Evolutionary conservation across 345 rosid genomes (phyloP), one percentile per base, ranked within the genome.

Genomic region (Populus tremula): DNA sequence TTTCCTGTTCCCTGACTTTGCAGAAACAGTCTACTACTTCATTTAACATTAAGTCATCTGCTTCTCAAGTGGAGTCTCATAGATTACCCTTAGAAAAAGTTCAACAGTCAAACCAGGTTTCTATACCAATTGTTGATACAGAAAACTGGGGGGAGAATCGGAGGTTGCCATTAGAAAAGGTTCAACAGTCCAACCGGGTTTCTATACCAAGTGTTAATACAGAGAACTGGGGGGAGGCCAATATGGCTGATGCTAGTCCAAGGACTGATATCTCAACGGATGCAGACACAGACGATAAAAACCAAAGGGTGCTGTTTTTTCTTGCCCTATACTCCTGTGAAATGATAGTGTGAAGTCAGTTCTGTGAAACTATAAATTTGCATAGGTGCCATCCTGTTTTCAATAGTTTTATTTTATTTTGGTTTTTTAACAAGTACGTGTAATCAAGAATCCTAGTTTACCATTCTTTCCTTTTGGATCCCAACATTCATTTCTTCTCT

Each of bases 211-310:
- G 85, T 80, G 79, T 81, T 79, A 72, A 76, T 76, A 80, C 87
- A 70, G 89, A 85, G 80, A 84, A 83, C 77, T 87, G 84, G 82
- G 86, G 82, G 73, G 86, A 81, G 80, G 84, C 82, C 71, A 77
- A 70, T 77, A 96, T 96, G 99, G 98, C 94, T 71, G 99, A 96
- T 85, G 90, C 82, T 62, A 96, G 99, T 90, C 99, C 98, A 0
- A 85, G 86, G 85, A 92, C 97, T 18, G 97, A 91, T 84, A 89
- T 83, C 72, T 96, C 98, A 68, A 92, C 97, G 11, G 98, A 94
- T 84, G 98, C 78, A 7, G 98, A 94, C 81, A 91, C 96, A 10
- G 98, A 96, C 82, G 95, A 93, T 69, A 90, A 88, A 84, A 87
- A 83, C 86, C 97, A 85, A 78, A 90, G 90, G 97, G 99, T 94